Evolutionary conservation across 2,329 filamentous ascomycete genomes (phyloP).

Genomic region (Blastomyces gilchristii): DNA sequence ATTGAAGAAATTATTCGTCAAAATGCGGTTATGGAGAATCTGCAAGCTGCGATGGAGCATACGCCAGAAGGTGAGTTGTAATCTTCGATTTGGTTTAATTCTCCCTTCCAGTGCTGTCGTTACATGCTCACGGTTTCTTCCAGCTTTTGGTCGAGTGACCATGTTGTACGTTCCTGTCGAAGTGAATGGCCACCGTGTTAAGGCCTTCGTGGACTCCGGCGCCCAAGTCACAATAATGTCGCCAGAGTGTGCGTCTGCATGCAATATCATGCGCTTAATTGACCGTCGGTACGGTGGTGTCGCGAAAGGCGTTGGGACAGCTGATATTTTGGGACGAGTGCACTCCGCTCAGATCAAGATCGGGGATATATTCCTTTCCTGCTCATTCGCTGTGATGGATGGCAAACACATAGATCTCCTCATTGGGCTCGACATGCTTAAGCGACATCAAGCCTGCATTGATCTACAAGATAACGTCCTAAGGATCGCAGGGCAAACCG

Average conservation of each 20-base stretch:
- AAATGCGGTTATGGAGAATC: conserved; percentile 85
- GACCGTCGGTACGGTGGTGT: conserved; percentile 87
- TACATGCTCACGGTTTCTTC: background rate
- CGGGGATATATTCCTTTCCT: conserved; percentile 73
- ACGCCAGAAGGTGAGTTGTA: conserved; percentile 74
- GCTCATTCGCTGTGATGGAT: conserved; percentile 98
- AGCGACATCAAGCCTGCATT: conserved; percentile 85
- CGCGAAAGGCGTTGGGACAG: conserved; percentile 86
- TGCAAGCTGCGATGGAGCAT: conserved; percentile 93
- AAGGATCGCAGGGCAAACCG: conserved; percentile 76
- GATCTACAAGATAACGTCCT: conserved; percentile 77
- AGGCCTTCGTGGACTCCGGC: conserved; percentile 93
- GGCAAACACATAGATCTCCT: conserved; percentile 92
- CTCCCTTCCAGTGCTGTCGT: background rate
- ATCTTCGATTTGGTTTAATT: conserved; percentile 5
- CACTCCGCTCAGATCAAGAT: conserved; percentile 94
- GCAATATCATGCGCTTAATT: conserved; percentile 91
- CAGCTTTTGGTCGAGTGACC: conserved; percentile 87
- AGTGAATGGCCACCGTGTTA: conserved; percentile 85
- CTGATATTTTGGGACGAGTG: conserved; percentile 86
- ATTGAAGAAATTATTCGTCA: conserved; percentile 97
- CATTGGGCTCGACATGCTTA: conserved; percentile 91
- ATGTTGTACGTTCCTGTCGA: conserved; percentile 95
- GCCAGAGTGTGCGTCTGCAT: conserved; percentile 77
- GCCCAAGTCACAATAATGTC: conserved; percentile 99